Evolutionary conservation across 768 basidiomycete genomes (phyloP), one percentile per base, ranked within the genome.

Genomic region (Rubroboletus satanas): DNA sequence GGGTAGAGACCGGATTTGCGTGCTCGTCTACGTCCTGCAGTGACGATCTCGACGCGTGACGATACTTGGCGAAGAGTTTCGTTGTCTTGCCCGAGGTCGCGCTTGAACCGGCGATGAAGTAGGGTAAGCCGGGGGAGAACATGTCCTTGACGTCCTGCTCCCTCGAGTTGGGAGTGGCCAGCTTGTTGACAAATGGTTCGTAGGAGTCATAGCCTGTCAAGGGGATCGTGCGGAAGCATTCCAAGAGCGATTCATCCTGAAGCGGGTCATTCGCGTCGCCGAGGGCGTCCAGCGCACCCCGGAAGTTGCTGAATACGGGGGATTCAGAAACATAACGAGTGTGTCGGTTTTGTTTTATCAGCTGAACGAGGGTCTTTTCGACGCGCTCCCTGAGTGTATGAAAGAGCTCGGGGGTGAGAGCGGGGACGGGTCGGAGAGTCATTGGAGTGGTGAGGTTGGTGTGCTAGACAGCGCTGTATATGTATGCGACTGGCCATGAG

Each of bases 101-200:
- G 36, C 58, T 62, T 0, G 66, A 62, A 0, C 50, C 32, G 7
- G 63, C 63, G 33, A 67, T 41, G 28, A 59, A 66, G 44, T 39
- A 58, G 15, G 66, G 66, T 15, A 66, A 26, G 0, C 65, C 66
- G 5, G 61, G 63, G 2, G 63, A 59, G 47, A 67, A 62, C 54
- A 66, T 54, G 48, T 65, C 55, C 37, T 52, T 55, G 52, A 60
- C 56, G 17, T 66, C 66, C 17, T 35, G 26, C 17, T 45, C 49
- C 15, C 23, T 17, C 7, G 56, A 26, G 11, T 47, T 42, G 42
- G 18, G 49, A 7, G 38, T 36, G 41, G 54, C 49, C 18, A 66
- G 52, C 29, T 35, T 54, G 43, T 37, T 32, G 31, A 67, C 5
- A 21, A 57, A 60, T 0, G 65, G 60, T 32, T 61, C 55, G 43